These are phyloP conservation scores for Helminthosporium solani DNA, from an alignment of 2,329 filamentous ascomycete genomes.

Conservation along the genomic window DNA sequence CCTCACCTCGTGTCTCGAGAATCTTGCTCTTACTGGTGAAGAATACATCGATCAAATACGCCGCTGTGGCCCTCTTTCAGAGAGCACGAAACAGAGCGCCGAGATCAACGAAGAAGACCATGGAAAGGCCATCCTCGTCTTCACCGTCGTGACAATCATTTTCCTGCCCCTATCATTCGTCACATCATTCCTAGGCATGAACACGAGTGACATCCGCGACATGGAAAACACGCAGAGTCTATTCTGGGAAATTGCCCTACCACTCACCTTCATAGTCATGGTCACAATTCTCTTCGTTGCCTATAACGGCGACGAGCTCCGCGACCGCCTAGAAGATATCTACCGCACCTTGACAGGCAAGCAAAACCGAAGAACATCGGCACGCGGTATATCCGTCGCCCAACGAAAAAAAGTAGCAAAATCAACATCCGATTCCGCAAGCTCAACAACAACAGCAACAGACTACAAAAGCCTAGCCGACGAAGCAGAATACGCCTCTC, in stretches of 20 bases:
- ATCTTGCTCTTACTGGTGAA: constrained; percentile 19
- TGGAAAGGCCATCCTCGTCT: constrained; percentile 48
- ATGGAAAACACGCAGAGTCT: constrained; percentile 42
- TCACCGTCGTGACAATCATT: constrained; percentile 48
- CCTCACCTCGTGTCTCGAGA: constrained; percentile 23
- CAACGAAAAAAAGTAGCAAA: constrained; percentile 24
- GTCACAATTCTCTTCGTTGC: constrained; percentile 27
- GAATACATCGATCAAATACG: constrained; percentile 27
- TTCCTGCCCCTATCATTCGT: constrained; percentile 50
- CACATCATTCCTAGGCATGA: constrained; percentile 47
- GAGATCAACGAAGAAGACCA: constrained; percentile 42
- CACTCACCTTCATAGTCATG: constrained; percentile 29
- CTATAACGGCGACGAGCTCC: constrained; percentile 32
- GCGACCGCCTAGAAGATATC: constrained; percentile 10
- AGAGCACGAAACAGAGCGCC: constrained; percentile 35
- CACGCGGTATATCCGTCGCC: constrained; percentile 26
- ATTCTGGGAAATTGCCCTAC: constrained; percentile 43
- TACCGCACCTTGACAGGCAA: constrained; percentile 23
- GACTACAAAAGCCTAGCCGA: constrained; percentile 18
- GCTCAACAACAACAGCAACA: constrained; percentile 12
- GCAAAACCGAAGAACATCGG: constrained; percentile 10
- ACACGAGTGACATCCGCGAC: constrained; percentile 43
- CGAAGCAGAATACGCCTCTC: constrained; percentile 27
- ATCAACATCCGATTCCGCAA: constrained; percentile 9
- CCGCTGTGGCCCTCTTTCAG: constrained; percentile 31